Conservation (phyloP, 2,329 filamentous ascomycete genomes). For the Xylaria polymorpha region DNA sequence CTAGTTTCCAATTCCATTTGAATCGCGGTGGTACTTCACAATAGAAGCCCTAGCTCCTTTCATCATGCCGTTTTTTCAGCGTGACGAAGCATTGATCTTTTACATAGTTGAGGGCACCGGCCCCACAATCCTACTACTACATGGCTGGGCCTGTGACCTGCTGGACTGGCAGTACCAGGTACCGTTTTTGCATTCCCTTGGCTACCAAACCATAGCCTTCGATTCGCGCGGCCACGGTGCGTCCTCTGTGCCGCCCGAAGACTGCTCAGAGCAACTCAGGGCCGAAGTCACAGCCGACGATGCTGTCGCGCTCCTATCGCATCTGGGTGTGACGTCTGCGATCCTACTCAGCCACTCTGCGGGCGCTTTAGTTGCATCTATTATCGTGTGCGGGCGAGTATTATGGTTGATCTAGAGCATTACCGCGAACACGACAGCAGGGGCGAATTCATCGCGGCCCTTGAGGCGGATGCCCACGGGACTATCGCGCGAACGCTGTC, state of each 20-base stretch:
- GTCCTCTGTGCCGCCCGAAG: slow-evolving; percentile 16
- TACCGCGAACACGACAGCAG: slow-evolving; percentile 20
- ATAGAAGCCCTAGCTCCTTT: not conserved
- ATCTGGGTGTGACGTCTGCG: not conserved
- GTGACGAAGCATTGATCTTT: slow-evolving; percentile 14
- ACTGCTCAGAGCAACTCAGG: slow-evolving; percentile 9
- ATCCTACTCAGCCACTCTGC: slow-evolving; percentile 5
- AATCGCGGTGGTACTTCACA: not conserved
- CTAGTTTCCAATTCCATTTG: not conserved
- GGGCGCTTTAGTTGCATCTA: not conserved
- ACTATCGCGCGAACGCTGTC: not conserved
- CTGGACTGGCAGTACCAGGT: slow-evolving; percentile 27
- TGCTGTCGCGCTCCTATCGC: slow-evolving; percentile 13
- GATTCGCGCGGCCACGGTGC: slow-evolving; percentile 21
- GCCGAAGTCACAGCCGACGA: slow-evolving; percentile 23
- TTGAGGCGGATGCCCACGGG: not conserved
- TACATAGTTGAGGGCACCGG: slow-evolving; percentile 21
- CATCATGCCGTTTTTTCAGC: slow-evolving; percentile 2
- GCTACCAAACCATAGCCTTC: slow-evolving; percentile 29
- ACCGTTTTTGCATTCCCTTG: slow-evolving; percentile 21
- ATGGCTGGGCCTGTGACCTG: slow-evolving; percentile 23
- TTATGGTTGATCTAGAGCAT: slow-evolving; percentile 25
- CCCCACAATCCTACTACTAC: slow-evolving; percentile 20
- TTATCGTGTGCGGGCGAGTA: slow-evolving; percentile 6
- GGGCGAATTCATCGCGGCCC: slow-evolving; percentile 5